A percentile compares a stretch with the other conserved stretches of the same genome.
Conservation (phyloP, 2,329 filamentous ascomycete genomes). For the Magnaporthiopsis incrustans region DNA sequence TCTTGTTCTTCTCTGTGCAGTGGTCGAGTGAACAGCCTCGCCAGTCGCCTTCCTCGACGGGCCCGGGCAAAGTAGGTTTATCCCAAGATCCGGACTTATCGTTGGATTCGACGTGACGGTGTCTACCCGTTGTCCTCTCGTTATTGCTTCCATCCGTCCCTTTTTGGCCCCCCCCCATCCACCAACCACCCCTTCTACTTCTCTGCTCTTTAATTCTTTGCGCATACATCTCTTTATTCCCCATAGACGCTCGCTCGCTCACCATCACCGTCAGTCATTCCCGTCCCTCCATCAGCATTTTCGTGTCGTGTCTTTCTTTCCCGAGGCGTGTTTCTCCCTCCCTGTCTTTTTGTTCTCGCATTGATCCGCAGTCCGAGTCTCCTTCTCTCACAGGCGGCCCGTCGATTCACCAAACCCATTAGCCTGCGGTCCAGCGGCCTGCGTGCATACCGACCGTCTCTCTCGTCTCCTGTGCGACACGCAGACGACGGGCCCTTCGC, state of each 20-base stretch:
- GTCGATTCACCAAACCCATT: not conserved
- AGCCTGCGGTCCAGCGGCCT: not conserved
- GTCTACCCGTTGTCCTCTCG: not conserved
- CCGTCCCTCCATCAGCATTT: not conserved
- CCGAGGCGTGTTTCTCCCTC: not conserved
- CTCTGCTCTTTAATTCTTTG: not conserved
- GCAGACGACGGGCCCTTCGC: not conserved
- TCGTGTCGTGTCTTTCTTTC: not conserved
- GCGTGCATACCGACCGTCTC: not conserved
- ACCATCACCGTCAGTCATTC: not conserved
- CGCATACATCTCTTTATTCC: not conserved
- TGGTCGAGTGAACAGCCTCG: not conserved
- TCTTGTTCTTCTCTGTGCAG: not conserved
- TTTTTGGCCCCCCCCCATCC: not conserved
- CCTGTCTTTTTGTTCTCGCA: not conserved
- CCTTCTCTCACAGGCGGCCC: not conserved
- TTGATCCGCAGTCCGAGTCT: not conserved
- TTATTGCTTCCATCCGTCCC: not conserved
- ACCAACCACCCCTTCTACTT: not conserved
- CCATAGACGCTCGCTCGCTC: not conserved
- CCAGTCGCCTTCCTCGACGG: not conserved
- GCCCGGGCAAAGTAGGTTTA: not conserved
- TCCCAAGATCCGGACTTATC: not conserved
- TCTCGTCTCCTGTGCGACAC: not conserved
- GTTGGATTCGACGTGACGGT: not conserved